These are phyloP conservation scores for Saccharomycopsis oosterbeekiorum DNA, from an alignment of 805 yeast genomes.

Conservation along the genomic window DNA sequence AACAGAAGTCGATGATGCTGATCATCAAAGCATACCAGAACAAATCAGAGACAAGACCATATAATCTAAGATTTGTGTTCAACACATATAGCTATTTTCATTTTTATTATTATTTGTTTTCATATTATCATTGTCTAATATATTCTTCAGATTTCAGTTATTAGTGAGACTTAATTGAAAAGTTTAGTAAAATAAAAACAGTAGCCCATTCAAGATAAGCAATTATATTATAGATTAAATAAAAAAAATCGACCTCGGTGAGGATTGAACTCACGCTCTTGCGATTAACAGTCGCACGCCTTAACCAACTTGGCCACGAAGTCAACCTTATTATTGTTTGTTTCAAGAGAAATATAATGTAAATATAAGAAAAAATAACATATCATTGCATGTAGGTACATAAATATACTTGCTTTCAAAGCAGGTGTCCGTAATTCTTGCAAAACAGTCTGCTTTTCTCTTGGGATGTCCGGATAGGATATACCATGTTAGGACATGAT, in stretches of 20 bases:
- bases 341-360: no score
- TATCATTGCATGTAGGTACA: no score
- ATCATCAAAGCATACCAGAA: not conserved
- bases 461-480: no score
- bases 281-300: slow-evolving; percentile 60
- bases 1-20: not conserved
- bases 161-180: not conserved
- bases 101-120: no score
- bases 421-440: no score
- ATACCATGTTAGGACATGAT: no score
- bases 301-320: slow-evolving; percentile 52
- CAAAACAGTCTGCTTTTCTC: no score
- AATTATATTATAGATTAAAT: not conserved
- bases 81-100: not conserved
- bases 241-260: slow-evolving; percentile 40
- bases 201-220: no score
- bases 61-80: not conserved
- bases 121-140: not conserved
- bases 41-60: not conserved
- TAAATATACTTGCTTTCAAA: no score
- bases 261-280: slow-evolving; percentile 55
- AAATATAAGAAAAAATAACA: not conserved
- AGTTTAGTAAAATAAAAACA: not conserved
- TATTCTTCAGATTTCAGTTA: no score
- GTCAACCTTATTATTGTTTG: no score